Conservation (phyloP, 2,329 filamentous ascomycete species). For the Thelonectria rubi region DNA sequence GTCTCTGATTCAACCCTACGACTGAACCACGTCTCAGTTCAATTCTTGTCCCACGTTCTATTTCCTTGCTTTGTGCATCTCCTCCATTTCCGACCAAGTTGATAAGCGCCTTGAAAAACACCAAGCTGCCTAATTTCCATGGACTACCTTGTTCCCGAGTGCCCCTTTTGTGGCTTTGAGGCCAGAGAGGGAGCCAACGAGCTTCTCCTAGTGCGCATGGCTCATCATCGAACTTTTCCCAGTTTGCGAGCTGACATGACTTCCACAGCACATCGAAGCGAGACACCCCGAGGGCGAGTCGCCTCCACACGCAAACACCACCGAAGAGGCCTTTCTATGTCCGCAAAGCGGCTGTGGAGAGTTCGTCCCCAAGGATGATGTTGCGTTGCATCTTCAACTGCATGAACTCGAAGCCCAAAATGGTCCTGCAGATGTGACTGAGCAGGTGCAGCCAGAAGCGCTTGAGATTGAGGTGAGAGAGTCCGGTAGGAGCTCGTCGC, state of each 20-base stretch:
- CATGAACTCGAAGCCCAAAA: conserved; percentile 39
- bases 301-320: conserved; percentile 15
- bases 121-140: conserved; percentile 2
- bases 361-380: conserved; percentile 43
- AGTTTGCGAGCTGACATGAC: conserved; percentile 25
- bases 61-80: background rate
- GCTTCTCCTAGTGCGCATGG: conserved; percentile 47
- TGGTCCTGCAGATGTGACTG: conserved; percentile 23
- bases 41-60: background rate
- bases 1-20: background rate
- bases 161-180: conserved; percentile 51
- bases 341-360: conserved; percentile 65
- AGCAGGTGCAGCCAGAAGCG: conserved; percentile 20
- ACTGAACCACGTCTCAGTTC: background rate
- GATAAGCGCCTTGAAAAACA: background rate
- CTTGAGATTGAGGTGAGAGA: conserved; percentile 12
- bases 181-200: conserved; percentile 45
- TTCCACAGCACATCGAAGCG: conserved; percentile 42
- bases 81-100: background rate
- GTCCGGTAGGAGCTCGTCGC: background rate
- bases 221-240: conserved; percentile 12
- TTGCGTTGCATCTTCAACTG: conserved; percentile 39
- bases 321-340: conserved; percentile 29
- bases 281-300: conserved; percentile 38
- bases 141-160: conserved; percentile 12